Evolutionary conservation across 495 filamentous ascomycete species (phyloP).

Genomic region (Apodospora peruviana): DNA sequence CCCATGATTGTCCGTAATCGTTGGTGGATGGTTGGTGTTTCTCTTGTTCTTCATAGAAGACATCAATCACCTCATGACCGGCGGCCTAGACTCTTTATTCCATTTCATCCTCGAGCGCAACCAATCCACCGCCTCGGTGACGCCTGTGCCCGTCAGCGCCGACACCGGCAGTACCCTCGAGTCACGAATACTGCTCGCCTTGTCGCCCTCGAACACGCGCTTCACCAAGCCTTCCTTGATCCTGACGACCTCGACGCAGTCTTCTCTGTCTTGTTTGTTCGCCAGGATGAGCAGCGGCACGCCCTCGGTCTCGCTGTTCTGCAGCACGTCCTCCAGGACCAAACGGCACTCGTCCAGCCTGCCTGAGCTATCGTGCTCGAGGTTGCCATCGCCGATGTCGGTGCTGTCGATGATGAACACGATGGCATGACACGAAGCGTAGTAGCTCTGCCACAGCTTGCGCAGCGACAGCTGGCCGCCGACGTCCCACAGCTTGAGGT

Average conservation of each 20-base stretch:
- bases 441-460: conserved; percentile 93
- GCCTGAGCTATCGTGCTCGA: conserved; percentile 53
- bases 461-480: conserved; percentile 87
- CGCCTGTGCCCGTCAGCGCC: conserved; percentile 85
- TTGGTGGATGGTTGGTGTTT: too few relatives aligned
- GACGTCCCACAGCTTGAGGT: conserved; percentile 98
- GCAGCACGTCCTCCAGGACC: conserved; percentile 82
- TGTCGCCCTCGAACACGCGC: conserved; percentile 90
- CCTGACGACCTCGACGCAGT: conserved; percentile 92
- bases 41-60: too few relatives aligned
- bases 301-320: conserved; percentile 76
- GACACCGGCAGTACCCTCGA: conserved; percentile 86
- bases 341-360: conserved; percentile 82
- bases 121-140: conserved; percentile 95
- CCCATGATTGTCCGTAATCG: too few relatives aligned
- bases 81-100: conserved; percentile 90
- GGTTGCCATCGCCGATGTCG: conserved; percentile 76
- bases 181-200: conserved; percentile 77
- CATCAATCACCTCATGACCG: conserved; percentile 81
- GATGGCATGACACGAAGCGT: conserved; percentile 87
- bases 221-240: conserved; percentile 95
- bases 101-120: conserved; percentile 83
- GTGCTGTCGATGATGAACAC: conserved; percentile 94
- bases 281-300: conserved; percentile 89
- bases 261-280: conserved; percentile 96